Evolutionary conservation across 805 yeast species (phyloP).

Genomic region (Ogataea zsoltii): DNA sequence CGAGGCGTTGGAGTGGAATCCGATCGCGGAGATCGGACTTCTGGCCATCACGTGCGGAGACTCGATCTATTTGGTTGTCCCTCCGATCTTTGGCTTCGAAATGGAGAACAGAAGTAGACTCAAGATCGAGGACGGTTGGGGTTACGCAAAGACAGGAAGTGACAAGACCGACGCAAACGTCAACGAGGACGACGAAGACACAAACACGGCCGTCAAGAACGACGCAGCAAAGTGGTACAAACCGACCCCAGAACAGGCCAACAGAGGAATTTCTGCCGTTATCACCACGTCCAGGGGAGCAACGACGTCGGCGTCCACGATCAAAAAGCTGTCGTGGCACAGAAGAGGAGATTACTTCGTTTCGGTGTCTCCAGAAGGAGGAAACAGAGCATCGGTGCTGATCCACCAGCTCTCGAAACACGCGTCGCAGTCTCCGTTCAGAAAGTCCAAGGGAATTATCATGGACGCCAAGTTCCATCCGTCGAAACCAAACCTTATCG

Average conservation of each 20-base stretch:
- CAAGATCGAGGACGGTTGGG: conserved; percentile 88
- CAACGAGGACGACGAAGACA: conserved; percentile 28
- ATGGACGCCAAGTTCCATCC: conserved; percentile 98
- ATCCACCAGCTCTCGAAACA: conserved; percentile 95
- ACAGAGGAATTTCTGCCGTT: conserved; percentile 69
- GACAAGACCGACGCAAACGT: conserved; percentile 31
- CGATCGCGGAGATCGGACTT: conserved; percentile 70
- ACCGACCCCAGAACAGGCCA: conserved; percentile 63
- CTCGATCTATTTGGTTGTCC: conserved; percentile 72
- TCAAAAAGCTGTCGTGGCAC: conserved; percentile 91
- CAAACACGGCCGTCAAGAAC: conserved; percentile 11
- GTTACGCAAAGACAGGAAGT: conserved; percentile 54
- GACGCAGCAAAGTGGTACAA: conserved; percentile 74
- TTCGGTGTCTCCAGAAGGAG: conserved; percentile 92
- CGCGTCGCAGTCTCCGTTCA: conserved; percentile 93
- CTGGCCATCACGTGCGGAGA: conserved; percentile 86
- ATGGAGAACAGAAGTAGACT: conserved; percentile 79
- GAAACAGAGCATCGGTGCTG: conserved; percentile 75
- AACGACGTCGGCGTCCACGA: conserved; percentile 51
- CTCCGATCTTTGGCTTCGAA: conserved; percentile 88
- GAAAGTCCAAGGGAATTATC: conserved; percentile 87
- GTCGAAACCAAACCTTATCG: conserved; percentile 88
- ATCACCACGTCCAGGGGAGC: conserved; percentile 51
- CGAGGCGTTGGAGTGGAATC: conserved; percentile 88
- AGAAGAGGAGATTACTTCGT: conserved; percentile 96